Base-by-base conservation (phyloP, 768 basidiomycete genomes). In the Tylopilus rubrobrunneus region DNA sequence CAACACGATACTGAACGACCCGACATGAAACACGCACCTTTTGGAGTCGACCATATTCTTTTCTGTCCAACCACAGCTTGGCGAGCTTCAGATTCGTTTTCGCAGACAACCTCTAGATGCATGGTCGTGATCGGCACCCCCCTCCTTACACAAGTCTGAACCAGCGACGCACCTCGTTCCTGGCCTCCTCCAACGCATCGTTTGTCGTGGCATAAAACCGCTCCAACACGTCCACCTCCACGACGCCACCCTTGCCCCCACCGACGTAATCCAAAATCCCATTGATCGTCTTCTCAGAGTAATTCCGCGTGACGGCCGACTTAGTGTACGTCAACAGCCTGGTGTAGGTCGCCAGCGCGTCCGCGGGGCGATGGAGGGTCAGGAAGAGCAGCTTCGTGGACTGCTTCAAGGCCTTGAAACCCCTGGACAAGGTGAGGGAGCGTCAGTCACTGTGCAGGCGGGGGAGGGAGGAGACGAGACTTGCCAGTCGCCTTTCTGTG, bases 261-360 rank as follows among this genome's bases (percentile, higher is more conserved):
- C 94, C 94, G 39, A 98, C 97, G 62, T 98, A 98, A 70, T 99
- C 97, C 59, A 99, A 76, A 59, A 99, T 97, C 52, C 91, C 90
- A 67, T 99, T 99, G 77, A 99, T 99, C 17, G 91, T 89, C 77
- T 98, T 99, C 71, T 99, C 97, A 11, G 96, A 94, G 65, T 96
- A 92, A 68, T 96, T 96, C 31, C 93, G 83, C 4, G 94, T 97
- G 19, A 97, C 92, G 3, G 92, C 90, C 14, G 90, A 92, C 70
- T 96, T 98, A 12, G 95, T 98, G 72, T 98, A 98, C 0, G 87
- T 85, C 49, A 99, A 76, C 5, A 99, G 80, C 60, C 87, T 82
- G 19, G 76, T 86, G 68, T 99, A 99, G 8, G 93, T 87, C 67
- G 81, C 74, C 53, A 98, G 73, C 0, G 97, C 97, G 48, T 95